A percentile compares a stretch with the other conserved stretches of the same genome.
Conservation (phyloP, 2,329 filamentous ascomycete species). For the Stylonectria norvegica region DNA sequence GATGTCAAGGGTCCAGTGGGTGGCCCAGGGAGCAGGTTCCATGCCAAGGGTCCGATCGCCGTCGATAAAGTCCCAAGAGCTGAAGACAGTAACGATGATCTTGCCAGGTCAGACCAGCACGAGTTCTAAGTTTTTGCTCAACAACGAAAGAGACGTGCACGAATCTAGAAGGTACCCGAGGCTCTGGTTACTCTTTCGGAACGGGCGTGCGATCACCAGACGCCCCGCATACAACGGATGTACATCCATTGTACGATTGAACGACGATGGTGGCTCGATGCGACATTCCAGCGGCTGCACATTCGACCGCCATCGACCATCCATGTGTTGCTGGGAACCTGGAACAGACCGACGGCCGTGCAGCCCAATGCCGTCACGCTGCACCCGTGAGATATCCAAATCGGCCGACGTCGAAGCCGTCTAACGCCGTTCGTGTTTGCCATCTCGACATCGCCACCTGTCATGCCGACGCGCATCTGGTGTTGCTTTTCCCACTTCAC, state of each 20-base stretch:
- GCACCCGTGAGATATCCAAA: constrained; percentile 4
- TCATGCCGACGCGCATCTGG: background rate
- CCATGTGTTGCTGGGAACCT: background rate
- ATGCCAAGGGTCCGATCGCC: too few species aligned
- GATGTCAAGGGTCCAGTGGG: background rate
- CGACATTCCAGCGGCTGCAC: constrained; percentile 21
- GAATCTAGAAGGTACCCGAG: constrained; percentile 1
- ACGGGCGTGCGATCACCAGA: too few species aligned
- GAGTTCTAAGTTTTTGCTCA: too few species aligned
- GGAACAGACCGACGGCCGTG: background rate
- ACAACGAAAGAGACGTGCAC: too few species aligned
- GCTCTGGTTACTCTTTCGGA: too few species aligned
- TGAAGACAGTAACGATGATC: too few species aligned
- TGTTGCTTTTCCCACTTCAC: background rate
- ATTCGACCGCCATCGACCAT: too few species aligned
- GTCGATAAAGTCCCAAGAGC: too few species aligned
- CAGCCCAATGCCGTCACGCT: background rate
- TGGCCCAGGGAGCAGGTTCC: too few species aligned
- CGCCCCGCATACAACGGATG: too few species aligned
- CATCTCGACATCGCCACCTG: background rate
- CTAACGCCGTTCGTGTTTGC: background rate
- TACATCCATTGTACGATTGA: background rate
- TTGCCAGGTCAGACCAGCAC: too few species aligned
- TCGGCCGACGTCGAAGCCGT: background rate
- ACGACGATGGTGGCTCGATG: constrained; percentile 13